These are phyloP conservation scores for Knufia fluminis DNA, from an alignment of 2,329 filamentous ascomycete genomes.

Conservation along the genomic window DNA sequence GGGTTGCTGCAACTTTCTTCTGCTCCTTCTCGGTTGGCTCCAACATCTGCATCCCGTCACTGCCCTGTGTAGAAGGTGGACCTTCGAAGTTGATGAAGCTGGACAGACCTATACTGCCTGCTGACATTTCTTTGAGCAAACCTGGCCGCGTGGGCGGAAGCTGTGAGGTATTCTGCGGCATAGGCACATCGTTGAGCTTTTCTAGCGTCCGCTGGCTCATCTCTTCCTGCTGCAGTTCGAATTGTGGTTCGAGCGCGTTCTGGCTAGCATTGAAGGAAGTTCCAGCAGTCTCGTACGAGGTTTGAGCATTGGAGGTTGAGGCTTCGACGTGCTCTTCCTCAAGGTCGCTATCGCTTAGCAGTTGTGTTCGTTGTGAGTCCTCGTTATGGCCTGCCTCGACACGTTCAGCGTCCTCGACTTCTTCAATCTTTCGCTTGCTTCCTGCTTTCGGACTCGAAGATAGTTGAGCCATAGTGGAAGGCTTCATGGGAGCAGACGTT, in stretches of 20 bases:
- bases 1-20: constrained; percentile 31
- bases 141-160: constrained; percentile 13
- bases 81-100: constrained; percentile 22
- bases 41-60: constrained; percentile 20
- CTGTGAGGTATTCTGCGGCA: constrained; percentile 18
- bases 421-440: constrained; percentile 20
- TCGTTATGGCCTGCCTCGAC: constrained; percentile 9
- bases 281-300: constrained; percentile 12
- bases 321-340: constrained; percentile 5
- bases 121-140: constrained; percentile 16
- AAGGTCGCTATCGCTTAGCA: constrained; percentile 13
- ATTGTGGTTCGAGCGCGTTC: constrained; percentile 18
- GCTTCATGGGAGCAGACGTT: constrained; percentile 4
- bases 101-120: constrained; percentile 21
- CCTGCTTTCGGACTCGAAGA: constrained; percentile 12
- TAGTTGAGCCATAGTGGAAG: not conserved
- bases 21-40: constrained; percentile 26
- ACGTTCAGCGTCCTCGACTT: constrained; percentile 14
- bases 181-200: constrained; percentile 14
- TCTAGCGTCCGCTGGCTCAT: constrained; percentile 22
- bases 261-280: constrained; percentile 19
- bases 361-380: constrained; percentile 14
- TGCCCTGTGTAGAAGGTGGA: constrained; percentile 14
- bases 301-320: constrained; percentile 10
- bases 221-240: constrained; percentile 22